These are phyloP conservation scores for Pythium phragmitis DNA, from an alignment of 352 stramenopile species.

Conservation along the genomic window DNA sequence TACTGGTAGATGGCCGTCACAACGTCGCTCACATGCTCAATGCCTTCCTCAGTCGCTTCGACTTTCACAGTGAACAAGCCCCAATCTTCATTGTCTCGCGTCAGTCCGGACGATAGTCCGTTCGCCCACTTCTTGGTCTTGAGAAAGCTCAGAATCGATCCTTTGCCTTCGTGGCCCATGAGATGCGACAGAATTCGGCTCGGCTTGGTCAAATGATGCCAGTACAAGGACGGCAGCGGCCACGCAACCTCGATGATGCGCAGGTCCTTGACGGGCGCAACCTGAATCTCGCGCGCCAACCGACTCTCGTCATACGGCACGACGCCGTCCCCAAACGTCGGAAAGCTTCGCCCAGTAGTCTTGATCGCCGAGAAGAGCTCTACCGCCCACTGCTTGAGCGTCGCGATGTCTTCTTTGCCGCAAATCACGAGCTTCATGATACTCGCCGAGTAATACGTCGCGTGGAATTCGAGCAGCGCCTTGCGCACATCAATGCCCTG, in stretches of 20 bases:
- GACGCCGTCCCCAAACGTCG: slow-evolving; percentile 45
- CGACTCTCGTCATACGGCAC: slow-evolving; percentile 52
- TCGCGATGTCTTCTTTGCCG: slow-evolving; percentile 85
- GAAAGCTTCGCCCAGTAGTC: slow-evolving; percentile 56
- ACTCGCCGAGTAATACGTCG: slow-evolving; percentile 88
- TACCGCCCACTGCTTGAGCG: slow-evolving; percentile 71
- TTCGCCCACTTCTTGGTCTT: slow-evolving; percentile 82
- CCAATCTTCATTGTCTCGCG: slow-evolving; percentile 72
- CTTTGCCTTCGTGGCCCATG: slow-evolving; percentile 92
- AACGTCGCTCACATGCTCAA: slow-evolving; percentile 59
- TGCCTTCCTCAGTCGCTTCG: slow-evolving; percentile 63
- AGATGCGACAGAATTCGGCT: slow-evolving; percentile 90
- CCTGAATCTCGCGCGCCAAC: slow-evolving; percentile 43
- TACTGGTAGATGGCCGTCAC: slow-evolving; percentile 70
- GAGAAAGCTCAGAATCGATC: slow-evolving; percentile 92
- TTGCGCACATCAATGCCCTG: slow-evolving; percentile 62
- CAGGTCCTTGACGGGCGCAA: slow-evolving; percentile 68
- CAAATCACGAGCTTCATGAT: slow-evolving; percentile 91
- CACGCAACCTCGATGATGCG: slow-evolving; percentile 74
- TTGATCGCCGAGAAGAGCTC: slow-evolving; percentile 82
- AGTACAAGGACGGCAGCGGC: slow-evolving; percentile 57
- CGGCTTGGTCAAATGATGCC: slow-evolving; percentile 60
- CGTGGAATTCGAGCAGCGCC: slow-evolving; percentile 83
- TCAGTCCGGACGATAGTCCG: slow-evolving; percentile 62
- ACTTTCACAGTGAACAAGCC: slow-evolving; percentile 66